A percentile compares a stretch with the other conserved stretches of the same genome.
phyloP scores from a whole-genome alignment of 1,139 yeast species.

The Pichia sorboxylosa region DNA sequence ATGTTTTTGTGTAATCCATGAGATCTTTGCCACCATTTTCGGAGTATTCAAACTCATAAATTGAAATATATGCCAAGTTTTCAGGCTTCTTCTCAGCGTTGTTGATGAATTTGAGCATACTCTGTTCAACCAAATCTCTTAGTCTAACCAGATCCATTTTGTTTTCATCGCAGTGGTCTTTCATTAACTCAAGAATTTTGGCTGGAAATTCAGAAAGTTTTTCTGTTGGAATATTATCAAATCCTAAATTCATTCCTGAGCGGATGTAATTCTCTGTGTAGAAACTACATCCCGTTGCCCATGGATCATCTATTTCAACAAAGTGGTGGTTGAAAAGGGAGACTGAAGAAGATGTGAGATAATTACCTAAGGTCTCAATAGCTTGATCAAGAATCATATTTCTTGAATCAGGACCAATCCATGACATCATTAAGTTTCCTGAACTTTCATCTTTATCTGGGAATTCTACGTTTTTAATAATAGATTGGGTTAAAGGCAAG shows the following conservation, averaged over 20 bases:
- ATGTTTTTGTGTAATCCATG: conserved; percentile 38
- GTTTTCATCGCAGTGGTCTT: conserved; percentile 34
- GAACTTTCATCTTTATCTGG: conserved; percentile 84
- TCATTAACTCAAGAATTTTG: conserved; percentile 39
- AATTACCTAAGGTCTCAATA: conserved; percentile 58
- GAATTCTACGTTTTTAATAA: conserved; percentile 50
- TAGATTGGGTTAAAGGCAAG: conserved; percentile 26
- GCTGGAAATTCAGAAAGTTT: conserved; percentile 41
- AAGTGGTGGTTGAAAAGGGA: conserved; percentile 55
- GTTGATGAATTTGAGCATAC: conserved; percentile 49
- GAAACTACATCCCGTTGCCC: conserved; percentile 61
- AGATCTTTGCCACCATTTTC: conserved; percentile 48
- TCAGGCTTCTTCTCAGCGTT: conserved; percentile 58
- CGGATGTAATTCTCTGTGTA: conserved; percentile 61
- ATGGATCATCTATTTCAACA: conserved; percentile 74
- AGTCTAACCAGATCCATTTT: conserved; percentile 55
- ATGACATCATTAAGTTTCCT: conserved; percentile 64
- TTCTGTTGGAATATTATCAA: conserved; percentile 71
- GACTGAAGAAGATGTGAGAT: conserved; percentile 66
- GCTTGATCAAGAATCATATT: conserved; percentile 52
- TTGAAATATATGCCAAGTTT: conserved; percentile 53
- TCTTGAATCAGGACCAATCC: conserved; percentile 69
- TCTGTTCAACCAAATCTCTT: conserved; percentile 55
- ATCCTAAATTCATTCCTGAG: conserved; percentile 44
- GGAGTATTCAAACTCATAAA: conserved; percentile 75